Evolutionary conservation across 2,329 filamentous ascomycete species (phyloP), one percentile per base, ranked within the genome.

Genomic region (Claviceps humidiphila): DNA sequence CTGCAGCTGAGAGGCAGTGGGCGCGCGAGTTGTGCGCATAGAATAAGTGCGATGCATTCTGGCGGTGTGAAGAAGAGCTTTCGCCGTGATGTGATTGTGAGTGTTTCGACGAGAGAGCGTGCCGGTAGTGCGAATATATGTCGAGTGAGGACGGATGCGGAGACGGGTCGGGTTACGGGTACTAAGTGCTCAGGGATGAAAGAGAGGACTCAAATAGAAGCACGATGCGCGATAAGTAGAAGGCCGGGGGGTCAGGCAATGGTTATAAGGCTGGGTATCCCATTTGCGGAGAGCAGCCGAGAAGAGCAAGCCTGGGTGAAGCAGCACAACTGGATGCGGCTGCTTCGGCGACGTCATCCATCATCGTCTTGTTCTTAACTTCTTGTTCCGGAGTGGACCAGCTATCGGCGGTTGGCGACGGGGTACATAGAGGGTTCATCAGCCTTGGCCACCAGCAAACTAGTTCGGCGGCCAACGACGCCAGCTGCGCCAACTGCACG

Each of bases 21-120:
- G 93, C 71, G 89, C 89, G 78, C 93, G 85, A 71, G 87, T 85
- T 73, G 94, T 87, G 84, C 93, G 90, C 93, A 96, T 95, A 64
- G 89, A 95, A 71, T 97, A 98, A 59, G 93, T 96, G 70, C 91
- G 89, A 81, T 98, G 93, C 91, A 98, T 98, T 53, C 56, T 73
- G 71, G 54, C 50, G 56, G 56, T 56, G 50, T 51, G 50, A 44
- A 58, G 57, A 53, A 49, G 46, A 53, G 53, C 50, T 53, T 53
- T 55, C 56, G 17, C 52, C 51, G 53, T 51, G 52, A 56, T 17
- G 6, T 46, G 43, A 13, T 16, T 44, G 42, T 26, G 9, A 49
- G 6, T 17, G 17, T 34, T 34, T 34, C 30, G 30, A 1, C 30
- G 30, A 34, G 30, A 34, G 30, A 34, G 30, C 24, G 30, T 34